Base-by-base conservation (phyloP, 805 yeast species). In the Zygotorulaspora danielsina region DNA sequence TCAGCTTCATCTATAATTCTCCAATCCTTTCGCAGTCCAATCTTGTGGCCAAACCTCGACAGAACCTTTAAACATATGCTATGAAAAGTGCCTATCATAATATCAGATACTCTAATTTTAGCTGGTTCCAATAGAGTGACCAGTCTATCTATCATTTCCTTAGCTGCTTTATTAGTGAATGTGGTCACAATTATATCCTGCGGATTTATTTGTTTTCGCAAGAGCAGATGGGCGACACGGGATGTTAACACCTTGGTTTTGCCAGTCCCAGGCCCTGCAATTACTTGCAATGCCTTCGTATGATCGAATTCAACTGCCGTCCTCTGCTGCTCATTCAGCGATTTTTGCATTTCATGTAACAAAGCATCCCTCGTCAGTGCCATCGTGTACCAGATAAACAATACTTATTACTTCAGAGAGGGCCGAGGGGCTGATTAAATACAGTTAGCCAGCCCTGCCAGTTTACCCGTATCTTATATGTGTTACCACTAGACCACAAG, bases 111-210 rank as follows among this genome's bases (percentile, higher is more conserved):
- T 24, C 68, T 62, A 1, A 66, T 54, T 2, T 46, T 51, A 2
- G 62, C 46, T 2, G 61, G 57, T 16, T 53, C 39, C 8, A 76
- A 57, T 4, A 59, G 55, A 0, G 53, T 61, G 5, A 53, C 35
- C 13, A 90, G 61, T 29, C 97, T 68, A 21, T 76, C 81, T 9
- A 67, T 63, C 84, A 90, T 81, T 63, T 90, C 97, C 37, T 70
- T 73, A 1, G 97, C 94, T 0, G 98, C 97, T 52, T 84, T 85
- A 51, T 85, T 84, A 9, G 97, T 90, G 65, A 90, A 90, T 0
- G 97, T 89, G 5, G 96, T 86, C 15, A 89, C 93, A 1, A 90
- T 73, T 13, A 93, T 72, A 33, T 73, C 64, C 22, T 70, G 66
- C 0, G 97, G 89, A 1, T 69, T 65, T 0, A 84, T 59, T 1